These are phyloP conservation scores for Lasiosphaeria miniovina DNA, from an alignment of 495 filamentous ascomycete species.

Conservation along the genomic window DNA sequence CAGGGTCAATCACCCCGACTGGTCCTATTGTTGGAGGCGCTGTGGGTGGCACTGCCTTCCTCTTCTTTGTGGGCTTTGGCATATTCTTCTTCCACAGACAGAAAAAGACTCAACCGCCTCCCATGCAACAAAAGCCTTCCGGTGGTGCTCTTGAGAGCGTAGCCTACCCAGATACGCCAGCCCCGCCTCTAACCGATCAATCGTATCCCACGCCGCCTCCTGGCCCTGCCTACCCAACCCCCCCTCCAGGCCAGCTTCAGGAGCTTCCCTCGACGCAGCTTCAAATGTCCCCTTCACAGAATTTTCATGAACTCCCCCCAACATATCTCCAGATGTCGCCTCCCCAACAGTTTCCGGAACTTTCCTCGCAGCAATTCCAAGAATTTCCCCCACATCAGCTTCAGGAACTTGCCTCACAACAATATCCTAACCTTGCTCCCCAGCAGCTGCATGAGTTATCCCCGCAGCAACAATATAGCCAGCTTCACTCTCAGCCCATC, in stretches of 20 bases:
- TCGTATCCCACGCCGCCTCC: neutral
- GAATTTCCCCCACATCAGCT: too few species aligned
- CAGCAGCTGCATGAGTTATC: too few species aligned
- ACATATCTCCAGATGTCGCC: neutral
- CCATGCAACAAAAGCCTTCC: constrained; percentile 2
- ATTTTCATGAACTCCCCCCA: neutral
- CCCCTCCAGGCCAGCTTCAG: neutral
- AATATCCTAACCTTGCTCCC: too few species aligned
- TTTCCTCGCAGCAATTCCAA: too few species aligned
- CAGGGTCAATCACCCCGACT: constrained; percentile 29
- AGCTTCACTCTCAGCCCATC: too few species aligned
- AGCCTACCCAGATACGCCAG: neutral
- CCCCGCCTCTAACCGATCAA: neutral
- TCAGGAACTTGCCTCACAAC: too few species aligned
- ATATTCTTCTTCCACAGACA: constrained; percentile 37
- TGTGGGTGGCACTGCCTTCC: constrained; percentile 44
- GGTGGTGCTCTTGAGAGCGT: neutral
- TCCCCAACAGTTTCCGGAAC: too few species aligned
- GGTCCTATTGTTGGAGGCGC: constrained; percentile 49
- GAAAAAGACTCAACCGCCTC: constrained; percentile 19
- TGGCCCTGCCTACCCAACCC: neutral
- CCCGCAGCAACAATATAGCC: too few species aligned
- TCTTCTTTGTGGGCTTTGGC: constrained; percentile 40
- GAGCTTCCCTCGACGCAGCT: too few species aligned
- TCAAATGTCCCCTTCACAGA: neutral